Evolutionary conservation across 1,139 yeast species (phyloP), one percentile per base, ranked within the genome.

Genomic region (Yamadazyma diddensiae): DNA sequence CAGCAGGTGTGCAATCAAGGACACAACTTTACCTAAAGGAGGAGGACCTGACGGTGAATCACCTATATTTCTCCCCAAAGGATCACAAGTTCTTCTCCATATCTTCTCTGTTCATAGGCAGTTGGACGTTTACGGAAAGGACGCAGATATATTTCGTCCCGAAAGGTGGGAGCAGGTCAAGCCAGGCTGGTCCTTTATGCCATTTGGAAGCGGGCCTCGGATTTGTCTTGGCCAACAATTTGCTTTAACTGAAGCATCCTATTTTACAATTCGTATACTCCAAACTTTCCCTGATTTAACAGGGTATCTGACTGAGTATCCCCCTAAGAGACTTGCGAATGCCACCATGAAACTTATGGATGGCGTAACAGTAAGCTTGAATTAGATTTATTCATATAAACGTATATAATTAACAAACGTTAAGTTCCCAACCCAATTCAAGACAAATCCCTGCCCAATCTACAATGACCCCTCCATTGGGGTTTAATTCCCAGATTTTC

Each of bases 161-260:
- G 76, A 70, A 37, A 60, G 79, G 41, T 73, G 79, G 79, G 52
- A 49, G 24, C 41, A 41, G 24, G 51, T 50, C 5, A 52, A 52
- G 31, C 63, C 63, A 38, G 53, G 60, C 26, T 70, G 71, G 20
- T 63, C 70, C 5, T 66, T 60, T 42, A 53, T 65, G 41, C 73
- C 73, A 26, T 66, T 66, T 50, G 65, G 65, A 34, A 67, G 70
- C 34, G 71, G 72, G 11, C 71, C 70, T 28, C 51, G 72, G 43
- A 60, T 65, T 24, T 64, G 71, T 41, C 57, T 66, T 43, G 73
- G 71, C 15, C 72, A 66, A 43, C 72, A 66, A 42, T 66, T 65
- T 56, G 72, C 72, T 6, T 57, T 66, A 30, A 66, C 72, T 11
- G 72, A 66, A 47, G 69, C 70, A 8, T 56, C 72, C 5, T 75